Evolutionary conservation across 768 basidiomycete species (phyloP).

Genomic region (Kwoniella sp.): DNA sequence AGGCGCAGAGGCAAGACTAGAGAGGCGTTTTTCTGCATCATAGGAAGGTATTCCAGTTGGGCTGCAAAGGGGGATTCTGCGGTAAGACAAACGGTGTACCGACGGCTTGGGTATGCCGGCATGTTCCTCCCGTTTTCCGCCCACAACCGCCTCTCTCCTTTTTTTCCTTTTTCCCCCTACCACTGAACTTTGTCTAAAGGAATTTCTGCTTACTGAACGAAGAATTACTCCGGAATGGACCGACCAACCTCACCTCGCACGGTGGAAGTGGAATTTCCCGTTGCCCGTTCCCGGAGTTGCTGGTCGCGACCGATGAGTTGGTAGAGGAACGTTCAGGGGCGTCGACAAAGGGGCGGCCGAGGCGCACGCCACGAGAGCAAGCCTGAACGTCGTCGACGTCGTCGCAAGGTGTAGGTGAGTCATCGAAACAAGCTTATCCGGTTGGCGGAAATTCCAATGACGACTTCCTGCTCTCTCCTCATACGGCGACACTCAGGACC

Average conservation of each 20-base stretch:
- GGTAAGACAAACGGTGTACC: neutral
- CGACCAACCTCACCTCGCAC: no score
- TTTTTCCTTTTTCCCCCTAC: no score
- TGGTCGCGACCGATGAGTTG: neutral
- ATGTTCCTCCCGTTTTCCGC: neutral
- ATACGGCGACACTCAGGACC: neutral
- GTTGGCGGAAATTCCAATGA: neutral
- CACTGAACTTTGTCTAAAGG: no score
- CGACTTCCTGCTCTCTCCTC: neutral
- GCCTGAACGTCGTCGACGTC: neutral
- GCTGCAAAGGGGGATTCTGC: no score
- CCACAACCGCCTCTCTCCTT: neutral
- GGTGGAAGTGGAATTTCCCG: neutral
- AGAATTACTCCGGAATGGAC: no score
- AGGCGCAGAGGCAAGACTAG: neutral
- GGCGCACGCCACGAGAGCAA: conserved; percentile 1
- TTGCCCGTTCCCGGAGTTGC: neutral
- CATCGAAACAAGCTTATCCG: conserved; percentile 3
- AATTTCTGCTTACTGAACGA: no score
- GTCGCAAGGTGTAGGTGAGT: no score
- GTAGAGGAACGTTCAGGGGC: neutral
- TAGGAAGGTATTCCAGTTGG: no score
- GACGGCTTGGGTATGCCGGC: neutral
- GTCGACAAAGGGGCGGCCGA: neutral
- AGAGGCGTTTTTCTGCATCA: no score